Evolutionary conservation across 2,329 filamentous ascomycete species (phyloP).

Genomic region (Karstenula rhodostoma): DNA sequence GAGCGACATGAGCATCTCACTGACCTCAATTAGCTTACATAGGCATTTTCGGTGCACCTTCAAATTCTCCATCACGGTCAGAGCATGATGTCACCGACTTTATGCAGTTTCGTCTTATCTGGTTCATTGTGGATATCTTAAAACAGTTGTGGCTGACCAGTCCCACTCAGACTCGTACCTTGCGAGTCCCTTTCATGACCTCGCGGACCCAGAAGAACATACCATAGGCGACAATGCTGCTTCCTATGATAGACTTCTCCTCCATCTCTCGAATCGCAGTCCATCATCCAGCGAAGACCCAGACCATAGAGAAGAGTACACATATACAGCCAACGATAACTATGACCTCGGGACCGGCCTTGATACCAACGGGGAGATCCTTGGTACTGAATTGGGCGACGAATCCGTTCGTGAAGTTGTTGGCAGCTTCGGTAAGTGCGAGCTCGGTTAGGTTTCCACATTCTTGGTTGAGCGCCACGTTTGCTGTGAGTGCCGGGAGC

Average conservation of each 20-base stretch:
- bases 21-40: not conserved
- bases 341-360: constrained; percentile 34
- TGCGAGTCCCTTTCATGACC: not conserved
- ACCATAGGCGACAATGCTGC: not conserved
- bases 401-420: constrained; percentile 56
- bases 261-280: not conserved
- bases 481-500: constrained; percentile 49
- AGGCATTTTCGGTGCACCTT: not conserved
- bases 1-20: not conserved
- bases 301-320: constrained; percentile 32
- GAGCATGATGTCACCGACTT: not conserved
- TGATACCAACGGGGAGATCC: constrained; percentile 40
- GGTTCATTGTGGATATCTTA: not conserved
- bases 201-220: not conserved
- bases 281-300: constrained; percentile 30
- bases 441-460: constrained; percentile 58
- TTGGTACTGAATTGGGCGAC: constrained; percentile 48
- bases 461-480: constrained; percentile 52
- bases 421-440: constrained; percentile 54
- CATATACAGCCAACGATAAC: constrained; percentile 24
- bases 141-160: not conserved
- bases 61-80: not conserved
- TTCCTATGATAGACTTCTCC: not conserved
- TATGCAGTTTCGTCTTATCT: not conserved
- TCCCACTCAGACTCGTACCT: not conserved